A percentile compares a stretch with the other conserved stretches of the same genome.
These are phyloP conservation scores for Maudiozyma serrabonitensis DNA, from an alignment of 805 yeast species.

Conservation along the genomic window DNA sequence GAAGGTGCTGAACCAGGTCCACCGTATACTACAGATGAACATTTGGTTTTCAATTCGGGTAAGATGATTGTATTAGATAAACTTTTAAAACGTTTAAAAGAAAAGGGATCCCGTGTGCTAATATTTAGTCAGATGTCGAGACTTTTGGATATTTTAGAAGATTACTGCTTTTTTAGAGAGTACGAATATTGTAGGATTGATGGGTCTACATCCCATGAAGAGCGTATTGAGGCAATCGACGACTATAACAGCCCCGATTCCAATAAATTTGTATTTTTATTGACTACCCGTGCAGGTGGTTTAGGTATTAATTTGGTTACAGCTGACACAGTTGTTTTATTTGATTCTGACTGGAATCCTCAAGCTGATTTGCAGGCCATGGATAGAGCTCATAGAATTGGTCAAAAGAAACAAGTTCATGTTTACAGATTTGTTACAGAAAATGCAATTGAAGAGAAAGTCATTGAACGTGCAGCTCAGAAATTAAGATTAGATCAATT, in stretches of 20 bases:
- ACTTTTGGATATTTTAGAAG: conserved; percentile 80
- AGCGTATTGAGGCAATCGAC: conserved; percentile 85
- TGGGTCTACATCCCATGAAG: conserved; percentile 89
- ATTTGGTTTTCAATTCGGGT: conserved; percentile 80
- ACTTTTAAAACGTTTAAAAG: conserved; percentile 58
- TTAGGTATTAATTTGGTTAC: conserved; percentile 86
- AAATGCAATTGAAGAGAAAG: conserved; percentile 93
- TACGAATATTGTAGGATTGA: conserved; percentile 87
- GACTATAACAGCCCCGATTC: conserved; percentile 79
- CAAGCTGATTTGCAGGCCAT: conserved; percentile 96
- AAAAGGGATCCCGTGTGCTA: conserved; percentile 78
- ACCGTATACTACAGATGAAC: conserved; percentile 93
- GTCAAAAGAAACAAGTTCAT: conserved; percentile 90
- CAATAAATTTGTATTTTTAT: conserved; percentile 69
- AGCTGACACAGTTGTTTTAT: conserved; percentile 82
- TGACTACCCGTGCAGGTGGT: conserved; percentile 96
- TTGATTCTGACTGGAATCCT: conserved; percentile 96
- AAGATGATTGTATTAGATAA: conserved; percentile 86
- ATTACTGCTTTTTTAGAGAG: conserved; percentile 77
- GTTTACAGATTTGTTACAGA: conserved; percentile 92
- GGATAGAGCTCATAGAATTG: conserved; percentile 97
- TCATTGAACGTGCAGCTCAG: conserved; percentile 91
- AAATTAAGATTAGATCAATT: conserved; percentile 85
- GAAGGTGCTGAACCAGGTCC: conserved; percentile 99
- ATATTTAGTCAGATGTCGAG: conserved; percentile 93